Conservation (phyloP, 257 asterid species). For the Nicotiana obtusifolia region DNA sequence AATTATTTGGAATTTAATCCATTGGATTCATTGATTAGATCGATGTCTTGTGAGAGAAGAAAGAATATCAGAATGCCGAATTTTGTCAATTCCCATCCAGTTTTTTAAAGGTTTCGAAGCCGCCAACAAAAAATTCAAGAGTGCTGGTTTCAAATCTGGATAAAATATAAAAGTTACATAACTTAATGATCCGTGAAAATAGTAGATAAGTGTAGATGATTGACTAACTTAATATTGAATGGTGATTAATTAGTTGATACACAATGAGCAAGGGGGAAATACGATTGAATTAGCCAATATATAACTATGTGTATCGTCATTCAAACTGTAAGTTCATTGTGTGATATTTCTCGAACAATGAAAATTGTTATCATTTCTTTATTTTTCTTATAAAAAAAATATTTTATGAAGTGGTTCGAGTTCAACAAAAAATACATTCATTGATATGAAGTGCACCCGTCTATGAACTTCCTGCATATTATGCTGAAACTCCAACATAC, state of each 20-base stretch:
- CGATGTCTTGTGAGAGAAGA: neutral
- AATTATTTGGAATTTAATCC: slow-evolving; percentile 26
- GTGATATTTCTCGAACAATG: neutral
- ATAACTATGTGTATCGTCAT: too few species aligned
- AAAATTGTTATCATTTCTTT: too few species aligned
- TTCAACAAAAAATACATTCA: neutral
- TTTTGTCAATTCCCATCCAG: neutral
- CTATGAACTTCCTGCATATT: too few species aligned
- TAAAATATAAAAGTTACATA: neutral
- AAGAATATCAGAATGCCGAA: neutral
- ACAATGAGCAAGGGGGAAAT: neutral
- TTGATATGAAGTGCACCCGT: too few species aligned
- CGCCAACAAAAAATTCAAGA: neutral
- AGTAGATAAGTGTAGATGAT: neutral
- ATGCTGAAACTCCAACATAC: too few species aligned
- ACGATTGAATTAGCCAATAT: neutral
- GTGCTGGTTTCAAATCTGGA: too few species aligned
- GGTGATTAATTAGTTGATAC: neutral
- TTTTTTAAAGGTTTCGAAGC: neutral
- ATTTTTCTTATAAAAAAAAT: neutral
- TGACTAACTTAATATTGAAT: neutral
- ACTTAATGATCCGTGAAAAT: neutral
- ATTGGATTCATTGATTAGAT: slow-evolving; percentile 4
- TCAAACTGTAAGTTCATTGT: too few species aligned
- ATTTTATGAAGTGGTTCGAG: too few species aligned